Conservation (phyloP, 371 early-diverging fungal species). For the Globomyces sp. region DNA sequence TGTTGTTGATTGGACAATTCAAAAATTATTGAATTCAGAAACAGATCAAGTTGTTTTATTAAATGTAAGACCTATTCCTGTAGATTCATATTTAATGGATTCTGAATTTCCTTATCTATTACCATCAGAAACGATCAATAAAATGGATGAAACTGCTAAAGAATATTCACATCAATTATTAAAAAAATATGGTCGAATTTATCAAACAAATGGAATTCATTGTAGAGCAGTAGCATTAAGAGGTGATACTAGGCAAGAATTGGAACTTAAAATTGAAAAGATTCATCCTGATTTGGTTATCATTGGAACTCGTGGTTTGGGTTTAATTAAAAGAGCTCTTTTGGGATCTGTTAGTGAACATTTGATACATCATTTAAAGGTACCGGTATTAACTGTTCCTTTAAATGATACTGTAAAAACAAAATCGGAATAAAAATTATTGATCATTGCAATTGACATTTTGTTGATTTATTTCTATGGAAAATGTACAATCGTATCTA, state of each 20-base stretch:
- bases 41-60: neutral
- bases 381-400: constrained; percentile 10
- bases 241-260: constrained; percentile 34
- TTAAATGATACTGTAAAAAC: neutral
- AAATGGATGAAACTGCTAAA: neutral
- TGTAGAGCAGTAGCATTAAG: neutral
- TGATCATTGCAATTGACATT: too few relatives aligned
- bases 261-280: constrained; percentile 16
- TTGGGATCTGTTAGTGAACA: constrained; percentile 3
- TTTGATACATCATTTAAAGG: neutral
- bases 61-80: neutral
- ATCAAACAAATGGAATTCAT: neutral
- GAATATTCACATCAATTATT: constrained; percentile 6
- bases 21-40: neutral
- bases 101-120: neutral
- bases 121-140: constrained; percentile 3
- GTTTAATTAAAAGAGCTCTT: neutral
- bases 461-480: too few relatives aligned
- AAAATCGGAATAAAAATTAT: too few relatives aligned
- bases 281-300: neutral
- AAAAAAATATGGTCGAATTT: neutral
- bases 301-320: constrained; percentile 7
- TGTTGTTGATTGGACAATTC: neutral
- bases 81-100: too few relatives aligned
- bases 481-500: too few relatives aligned